Percentiles rank a stretch among this genome's conserved stretches.
phyloP scores from a whole-genome alignment of 2,329 filamentous ascomycete genomes.

The Aspergillus uvarum region DNA sequence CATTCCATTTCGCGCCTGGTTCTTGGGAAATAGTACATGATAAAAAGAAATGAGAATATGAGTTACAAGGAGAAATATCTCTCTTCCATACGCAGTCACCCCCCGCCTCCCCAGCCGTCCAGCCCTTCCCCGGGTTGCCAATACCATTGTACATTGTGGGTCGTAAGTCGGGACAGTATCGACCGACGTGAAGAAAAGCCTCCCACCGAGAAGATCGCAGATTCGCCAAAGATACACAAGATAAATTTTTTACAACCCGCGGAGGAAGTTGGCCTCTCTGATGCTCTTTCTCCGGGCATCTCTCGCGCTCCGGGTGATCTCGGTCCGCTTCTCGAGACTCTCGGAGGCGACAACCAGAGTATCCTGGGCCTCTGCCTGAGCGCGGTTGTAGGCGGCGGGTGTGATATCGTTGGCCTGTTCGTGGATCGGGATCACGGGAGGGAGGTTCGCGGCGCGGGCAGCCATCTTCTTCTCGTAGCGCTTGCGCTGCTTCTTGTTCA shows the following conservation, averaged over 20 bases:
- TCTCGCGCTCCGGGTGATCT: constrained; percentile 47
- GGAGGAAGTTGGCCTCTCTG: constrained; percentile 50
- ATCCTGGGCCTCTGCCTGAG: constrained; percentile 22
- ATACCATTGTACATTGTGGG: constrained; percentile 18
- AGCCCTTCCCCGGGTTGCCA: constrained; percentile 1
- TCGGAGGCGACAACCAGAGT: constrained; percentile 35
- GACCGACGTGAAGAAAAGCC: constrained; percentile 8
- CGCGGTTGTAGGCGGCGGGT: constrained; percentile 36
- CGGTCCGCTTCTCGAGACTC: constrained; percentile 38
- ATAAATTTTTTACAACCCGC: constrained; percentile 40
- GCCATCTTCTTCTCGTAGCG: constrained; percentile 49
- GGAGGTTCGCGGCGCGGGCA: constrained; percentile 38
- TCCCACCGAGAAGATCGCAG: constrained; percentile 1
- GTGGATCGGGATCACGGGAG: constrained; percentile 45
- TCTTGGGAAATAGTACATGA: neutral
- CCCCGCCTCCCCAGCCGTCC: neutral
- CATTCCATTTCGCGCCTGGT: neutral
- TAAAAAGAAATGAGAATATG: constrained; percentile 1
- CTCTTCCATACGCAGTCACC: neutral
- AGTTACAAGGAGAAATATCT: neutral
- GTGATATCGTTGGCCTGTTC: constrained; percentile 49
- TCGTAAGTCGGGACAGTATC: neutral
- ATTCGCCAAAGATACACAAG: neutral
- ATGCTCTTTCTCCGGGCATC: constrained; percentile 48
- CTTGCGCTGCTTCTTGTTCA: constrained; percentile 51